Percentiles rank a stretch among this genome's conserved stretches.
These are phyloP conservation scores for Calonectria pauciramosa DNA, from an alignment of 2,329 filamentous ascomycete genomes.

Conservation along the genomic window DNA sequence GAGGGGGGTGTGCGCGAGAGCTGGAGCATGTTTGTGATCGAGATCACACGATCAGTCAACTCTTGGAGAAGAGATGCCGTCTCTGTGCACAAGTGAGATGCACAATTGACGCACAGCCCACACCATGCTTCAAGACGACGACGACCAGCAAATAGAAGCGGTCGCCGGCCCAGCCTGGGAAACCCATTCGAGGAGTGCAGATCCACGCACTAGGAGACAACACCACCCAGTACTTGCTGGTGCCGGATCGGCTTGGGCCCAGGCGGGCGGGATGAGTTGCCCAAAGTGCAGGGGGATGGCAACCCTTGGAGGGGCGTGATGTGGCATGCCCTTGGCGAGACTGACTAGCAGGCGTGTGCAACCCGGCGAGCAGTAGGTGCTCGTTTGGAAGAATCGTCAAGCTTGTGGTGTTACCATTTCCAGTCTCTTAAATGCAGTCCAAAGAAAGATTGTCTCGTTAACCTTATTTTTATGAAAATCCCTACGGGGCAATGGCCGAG, in stretches of 20 bases:
- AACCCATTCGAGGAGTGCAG: slow-evolving; percentile 2
- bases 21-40: slow-evolving; percentile 9
- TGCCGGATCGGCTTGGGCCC: slow-evolving; percentile 5
- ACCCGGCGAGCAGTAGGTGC: neutral
- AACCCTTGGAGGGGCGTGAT: neutral
- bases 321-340: slow-evolving; percentile 11
- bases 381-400: neutral
- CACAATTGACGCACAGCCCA: slow-evolving; percentile 11
- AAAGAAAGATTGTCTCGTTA: slow-evolving; percentile 10
- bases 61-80: neutral
- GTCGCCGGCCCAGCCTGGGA: neutral
- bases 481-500: neutral
- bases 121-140: neutral
- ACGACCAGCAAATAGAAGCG: neutral
- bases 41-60: slow-evolving; percentile 25
- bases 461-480: slow-evolving; percentile 23
- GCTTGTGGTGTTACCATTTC: neutral
- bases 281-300: neutral
- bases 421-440: neutral
- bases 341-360: slow-evolving; percentile 13
- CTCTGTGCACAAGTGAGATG: slow-evolving; percentile 1
- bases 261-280: slow-evolving; percentile 2
- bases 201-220: neutral
- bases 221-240: neutral
- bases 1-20: neutral